Percentiles rank a stretch among this genome's conserved stretches.
Conservation (phyloP, 169 alveolate genomes). For the Babesia bigemina region DNA sequence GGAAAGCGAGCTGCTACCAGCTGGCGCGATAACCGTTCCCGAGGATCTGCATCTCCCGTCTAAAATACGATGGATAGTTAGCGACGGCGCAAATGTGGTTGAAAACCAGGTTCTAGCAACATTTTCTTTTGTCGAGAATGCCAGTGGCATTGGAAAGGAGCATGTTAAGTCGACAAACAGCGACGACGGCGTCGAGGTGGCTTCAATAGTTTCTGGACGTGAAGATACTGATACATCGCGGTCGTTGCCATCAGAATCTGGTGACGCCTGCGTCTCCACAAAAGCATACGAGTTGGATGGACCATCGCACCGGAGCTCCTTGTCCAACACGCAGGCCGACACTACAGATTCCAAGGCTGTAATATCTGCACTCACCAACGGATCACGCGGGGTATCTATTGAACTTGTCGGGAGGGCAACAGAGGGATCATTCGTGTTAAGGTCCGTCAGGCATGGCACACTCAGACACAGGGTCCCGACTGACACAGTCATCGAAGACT, state of each 20-base stretch:
- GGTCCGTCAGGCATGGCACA: slow-evolving; percentile 22
- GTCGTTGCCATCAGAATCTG: background rate
- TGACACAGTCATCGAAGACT: slow-evolving; percentile 16
- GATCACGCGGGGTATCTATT: background rate
- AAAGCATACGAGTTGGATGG: background rate
- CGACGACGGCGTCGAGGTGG: no score
- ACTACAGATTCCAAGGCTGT: background rate
- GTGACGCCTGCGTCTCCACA: background rate
- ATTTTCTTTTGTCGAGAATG: slow-evolving; percentile 10
- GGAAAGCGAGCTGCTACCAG: slow-evolving; percentile 20
- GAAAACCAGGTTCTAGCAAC: slow-evolving; percentile 52
- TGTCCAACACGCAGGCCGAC: background rate
- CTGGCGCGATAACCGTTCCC: slow-evolving; percentile 10
- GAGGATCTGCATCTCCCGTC: slow-evolving; percentile 24
- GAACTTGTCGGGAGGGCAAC: background rate
- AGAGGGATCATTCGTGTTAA: background rate
- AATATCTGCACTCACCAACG: background rate
- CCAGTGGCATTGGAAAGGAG: background rate
- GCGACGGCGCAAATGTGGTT: slow-evolving; percentile 46
- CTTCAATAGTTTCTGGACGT: no score
- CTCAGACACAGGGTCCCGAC: slow-evolving; percentile 5
- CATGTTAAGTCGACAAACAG: background rate
- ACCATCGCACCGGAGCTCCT: background rate
- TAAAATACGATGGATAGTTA: slow-evolving; percentile 49
- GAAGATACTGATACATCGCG: background rate